Base-by-base conservation (phyloP, 768 basidiomycete genomes). In the Boletus tylopilopsis region DNA sequence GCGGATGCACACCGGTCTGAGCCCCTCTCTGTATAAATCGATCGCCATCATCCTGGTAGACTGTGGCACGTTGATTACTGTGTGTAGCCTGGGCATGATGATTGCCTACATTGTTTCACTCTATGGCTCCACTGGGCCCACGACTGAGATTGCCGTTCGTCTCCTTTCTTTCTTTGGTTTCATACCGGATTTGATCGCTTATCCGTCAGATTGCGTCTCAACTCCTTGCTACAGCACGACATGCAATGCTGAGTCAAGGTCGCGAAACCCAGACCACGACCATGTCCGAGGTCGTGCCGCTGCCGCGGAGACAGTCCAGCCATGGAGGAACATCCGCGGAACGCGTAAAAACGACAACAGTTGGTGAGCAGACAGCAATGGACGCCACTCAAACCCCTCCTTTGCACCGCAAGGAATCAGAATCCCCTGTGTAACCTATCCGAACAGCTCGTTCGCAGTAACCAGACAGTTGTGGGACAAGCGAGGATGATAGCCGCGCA, bases 141-240 rank as follows among this genome's bases (percentile, higher is more conserved):
- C 52, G 16, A 55, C 57, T 15, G 40, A 63, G 29, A 13, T 60
- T 23, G 40, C 46, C 27, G 62, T 63, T 21, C 15, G 61, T 57
- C n/a, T 35, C 10, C n/a, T n/a, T 6, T 24, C 24, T 10, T 9
- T 11, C 6, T 30, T 12, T 18, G 1, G 5, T 6, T 39, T 23
- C 12, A 15, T 34, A 16, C 11, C 6, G 36, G 21, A 24, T 34
- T 25, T 43, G 18, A 58, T 29, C 15, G 2, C 6, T n/a, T 16
- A 34, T 23, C 10, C 29, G 3, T 16, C 58, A 45, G 57, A 6
- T 56, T 7, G 19, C 29, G 19, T 59, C 57, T n/a, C 58, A 55
- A 24, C 24, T 60, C 5, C 53, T 59, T 36, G 29, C 60, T 19
- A 59, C 47, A 5, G 53, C 58, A 19, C 57, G 58, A 5, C 40